A percentile compares a stretch with the other conserved stretches of the same genome.
These are phyloP conservation scores for Eutrema salsugineum DNA, from an alignment of 441 rosid species.

Conservation along the genomic window DNA sequence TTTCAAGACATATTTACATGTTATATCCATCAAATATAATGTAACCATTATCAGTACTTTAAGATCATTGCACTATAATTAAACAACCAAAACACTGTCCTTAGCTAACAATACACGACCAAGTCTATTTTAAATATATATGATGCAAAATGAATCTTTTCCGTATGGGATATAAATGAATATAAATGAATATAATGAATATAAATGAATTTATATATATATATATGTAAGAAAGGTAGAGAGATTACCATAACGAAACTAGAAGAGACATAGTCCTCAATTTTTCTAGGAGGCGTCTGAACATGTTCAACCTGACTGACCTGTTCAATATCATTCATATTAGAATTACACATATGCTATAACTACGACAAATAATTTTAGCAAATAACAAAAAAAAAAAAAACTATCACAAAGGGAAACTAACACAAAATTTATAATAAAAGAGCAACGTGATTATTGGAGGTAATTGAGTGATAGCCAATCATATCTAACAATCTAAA, in stretches of 20 bases:
- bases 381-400: too few relatives aligned
- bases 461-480: background rate
- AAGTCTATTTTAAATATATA: background rate
- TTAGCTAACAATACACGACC: background rate
- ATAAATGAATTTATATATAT: background rate
- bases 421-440: background rate
- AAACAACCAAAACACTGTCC: background rate
- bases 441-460: background rate
- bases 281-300: constrained; percentile 40
- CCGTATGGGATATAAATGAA: background rate
- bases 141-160: background rate
- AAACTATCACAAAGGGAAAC: background rate
- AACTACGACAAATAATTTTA: background rate
- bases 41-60: background rate
- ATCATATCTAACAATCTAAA: constrained; percentile 1
- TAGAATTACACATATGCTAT: constrained; percentile 8
- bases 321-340: constrained; percentile 31
- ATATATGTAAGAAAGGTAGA: background rate
- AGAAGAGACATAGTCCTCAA: constrained; percentile 46
- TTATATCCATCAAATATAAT: background rate
- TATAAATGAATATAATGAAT: background rate
- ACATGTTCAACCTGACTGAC: constrained; percentile 42
- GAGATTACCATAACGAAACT: constrained; percentile 44
- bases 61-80: background rate
- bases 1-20: constrained; percentile 6